These are phyloP conservation scores for Fusarium sterilihyphosum DNA, from an alignment of 2,329 filamentous ascomycete genomes.

Conservation along the genomic window DNA sequence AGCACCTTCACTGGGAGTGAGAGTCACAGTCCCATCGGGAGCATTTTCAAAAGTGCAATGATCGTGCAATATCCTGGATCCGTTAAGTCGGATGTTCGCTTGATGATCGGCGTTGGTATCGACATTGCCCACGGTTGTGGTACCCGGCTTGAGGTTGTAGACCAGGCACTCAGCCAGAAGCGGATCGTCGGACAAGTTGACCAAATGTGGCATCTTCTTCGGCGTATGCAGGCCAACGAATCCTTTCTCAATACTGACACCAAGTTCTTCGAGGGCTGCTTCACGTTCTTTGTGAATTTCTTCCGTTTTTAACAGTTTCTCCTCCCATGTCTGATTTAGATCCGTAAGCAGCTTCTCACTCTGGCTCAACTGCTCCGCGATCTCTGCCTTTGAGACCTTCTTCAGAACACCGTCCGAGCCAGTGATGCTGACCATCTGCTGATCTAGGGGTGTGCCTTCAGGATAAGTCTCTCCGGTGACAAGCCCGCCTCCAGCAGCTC, in stretches of 20 bases:
- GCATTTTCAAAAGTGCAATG: constrained; percentile 94
- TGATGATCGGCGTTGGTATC: constrained; percentile 79
- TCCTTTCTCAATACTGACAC: constrained; percentile 98
- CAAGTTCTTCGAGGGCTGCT: constrained; percentile 91
- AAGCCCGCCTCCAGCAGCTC: constrained; percentile 58
- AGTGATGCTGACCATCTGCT: constrained; percentile 96
- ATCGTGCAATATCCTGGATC: constrained; percentile 88
- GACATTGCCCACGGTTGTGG: constrained; percentile 93
- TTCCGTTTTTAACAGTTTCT: constrained; percentile 94
- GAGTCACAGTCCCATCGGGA: constrained; percentile 88
- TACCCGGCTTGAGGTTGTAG: constrained; percentile 97
- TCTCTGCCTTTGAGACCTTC: constrained; percentile 98
- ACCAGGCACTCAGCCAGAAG: constrained; percentile 94
- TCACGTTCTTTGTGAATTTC: constrained; percentile 98
- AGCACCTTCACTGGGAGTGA: constrained; percentile 89
- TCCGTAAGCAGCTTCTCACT: constrained; percentile 96
- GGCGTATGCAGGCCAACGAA: constrained; percentile 95
- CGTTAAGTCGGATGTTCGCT: constrained; percentile 92
- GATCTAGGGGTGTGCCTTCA: constrained; percentile 88
- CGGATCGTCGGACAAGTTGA: constrained; percentile 96
- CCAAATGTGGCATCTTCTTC: constrained; percentile 99
- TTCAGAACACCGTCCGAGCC: constrained; percentile 86
- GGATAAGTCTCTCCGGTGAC: constrained; percentile 86
- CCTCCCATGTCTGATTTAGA: constrained; percentile 98
- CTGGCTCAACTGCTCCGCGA: constrained; percentile 94